Evolutionary conservation across 2,329 filamentous ascomycete species (phyloP).

Genomic region (Arthrobotrys musiformis): DNA sequence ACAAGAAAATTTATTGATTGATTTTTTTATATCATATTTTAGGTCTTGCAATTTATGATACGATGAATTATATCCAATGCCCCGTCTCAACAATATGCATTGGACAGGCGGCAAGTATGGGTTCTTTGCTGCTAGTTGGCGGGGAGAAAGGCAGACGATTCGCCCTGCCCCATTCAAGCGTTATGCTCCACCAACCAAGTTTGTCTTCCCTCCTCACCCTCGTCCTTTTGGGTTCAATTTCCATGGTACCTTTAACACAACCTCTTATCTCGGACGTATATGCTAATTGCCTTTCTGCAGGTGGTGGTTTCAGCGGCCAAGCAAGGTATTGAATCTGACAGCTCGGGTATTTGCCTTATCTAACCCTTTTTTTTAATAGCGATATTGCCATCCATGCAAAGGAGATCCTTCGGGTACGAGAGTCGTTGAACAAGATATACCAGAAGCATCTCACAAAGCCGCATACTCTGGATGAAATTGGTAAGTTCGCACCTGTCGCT

Average conservation of each 20-base stretch:
- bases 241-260: not conserved
- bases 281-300: conserved; percentile 46
- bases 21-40: conserved; percentile 12
- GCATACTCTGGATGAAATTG: conserved; percentile 79
- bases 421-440: conserved; percentile 91
- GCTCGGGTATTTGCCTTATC: conserved; percentile 11
- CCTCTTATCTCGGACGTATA: not conserved
- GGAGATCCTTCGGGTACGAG: conserved; percentile 87
- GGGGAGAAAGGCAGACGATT: conserved; percentile 86
- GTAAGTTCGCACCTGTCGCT: conserved; percentile 29
- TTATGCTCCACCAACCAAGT: conserved; percentile 96
- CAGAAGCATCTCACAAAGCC: conserved; percentile 82
- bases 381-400: conserved; percentile 98
- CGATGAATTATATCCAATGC: conserved; percentile 94
- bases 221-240: not conserved
- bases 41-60: conserved; percentile 93
- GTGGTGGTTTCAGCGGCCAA: conserved; percentile 71
- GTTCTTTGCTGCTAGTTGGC: conserved; percentile 84
- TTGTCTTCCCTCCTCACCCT: conserved; percentile 27
- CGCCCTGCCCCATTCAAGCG: conserved; percentile 88
- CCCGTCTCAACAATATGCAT: conserved; percentile 95
- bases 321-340: conserved; percentile 63
- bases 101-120: conserved; percentile 95
- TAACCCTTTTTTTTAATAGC: conserved; percentile 33
- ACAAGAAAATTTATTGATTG: conserved; percentile 1